Conservation (phyloP, 306 rosid species). For the Inga laurina region DNA sequence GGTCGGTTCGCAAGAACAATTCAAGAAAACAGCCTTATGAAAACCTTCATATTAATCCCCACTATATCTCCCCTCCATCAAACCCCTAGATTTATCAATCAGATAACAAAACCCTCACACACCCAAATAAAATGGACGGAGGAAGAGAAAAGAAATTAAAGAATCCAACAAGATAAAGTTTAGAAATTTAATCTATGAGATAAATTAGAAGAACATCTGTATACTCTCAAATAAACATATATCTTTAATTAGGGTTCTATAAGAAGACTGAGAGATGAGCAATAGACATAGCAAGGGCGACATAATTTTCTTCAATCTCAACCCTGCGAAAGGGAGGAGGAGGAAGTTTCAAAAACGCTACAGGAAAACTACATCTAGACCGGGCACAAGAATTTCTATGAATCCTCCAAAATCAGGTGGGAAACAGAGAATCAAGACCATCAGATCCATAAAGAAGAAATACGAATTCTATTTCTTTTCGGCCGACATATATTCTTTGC, state of each 20-base stretch:
- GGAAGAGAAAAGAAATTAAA: neutral
- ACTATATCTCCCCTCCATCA: conserved; percentile 84
- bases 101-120: conserved; percentile 56
- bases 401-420: conserved; percentile 58
- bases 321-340: conserved; percentile 23
- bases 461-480: neutral
- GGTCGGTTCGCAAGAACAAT: conserved; percentile 38
- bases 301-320: conserved; percentile 35
- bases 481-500: neutral
- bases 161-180: conserved; percentile 1
- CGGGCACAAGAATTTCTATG: conserved; percentile 48
- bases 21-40: conserved; percentile 45
- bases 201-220: neutral
- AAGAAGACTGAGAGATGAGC: neutral
- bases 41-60: conserved; percentile 64
- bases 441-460: conserved; percentile 47
- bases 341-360: conserved; percentile 43
- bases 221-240: neutral
- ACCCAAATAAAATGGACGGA: conserved; percentile 30
- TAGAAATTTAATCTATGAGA: neutral
- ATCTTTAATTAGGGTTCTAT: neutral
- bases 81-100: conserved; percentile 61
- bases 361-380: conserved; percentile 43
- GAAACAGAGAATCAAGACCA: conserved; percentile 52
- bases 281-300: neutral